Conservation (phyloP, 108 stramenopile genomes). For the Licmophora abbreviata region DNA sequence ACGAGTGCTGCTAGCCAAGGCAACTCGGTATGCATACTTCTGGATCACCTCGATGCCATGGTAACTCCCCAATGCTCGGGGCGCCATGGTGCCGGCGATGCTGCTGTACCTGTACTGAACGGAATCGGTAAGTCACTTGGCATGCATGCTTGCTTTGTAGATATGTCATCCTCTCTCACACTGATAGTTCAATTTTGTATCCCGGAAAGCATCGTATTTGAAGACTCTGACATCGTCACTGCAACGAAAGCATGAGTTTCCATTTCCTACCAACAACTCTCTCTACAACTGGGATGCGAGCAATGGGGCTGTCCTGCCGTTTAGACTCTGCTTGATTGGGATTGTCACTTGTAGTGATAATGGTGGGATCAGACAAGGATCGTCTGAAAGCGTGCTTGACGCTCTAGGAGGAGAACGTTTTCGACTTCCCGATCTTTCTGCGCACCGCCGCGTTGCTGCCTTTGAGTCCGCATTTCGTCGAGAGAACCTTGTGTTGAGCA, state of each 20-base stretch:
- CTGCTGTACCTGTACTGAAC: conserved; percentile 55
- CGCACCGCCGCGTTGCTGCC: conserved; percentile 33
- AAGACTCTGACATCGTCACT: conserved; percentile 37
- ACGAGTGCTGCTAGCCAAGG: conserved; percentile 35
- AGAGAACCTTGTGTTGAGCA: conserved; percentile 23
- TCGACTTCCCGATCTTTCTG: conserved; percentile 39
- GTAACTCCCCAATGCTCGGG: conserved; percentile 28
- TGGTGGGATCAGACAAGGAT: conserved; percentile 19
- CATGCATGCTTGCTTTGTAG: not conserved
- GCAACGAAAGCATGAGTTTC: conserved; percentile 34
- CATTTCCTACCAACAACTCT: conserved; percentile 58
- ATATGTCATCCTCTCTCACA: not conserved
- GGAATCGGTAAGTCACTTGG: conserved; percentile 32
- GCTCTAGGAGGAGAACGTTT: conserved; percentile 41
- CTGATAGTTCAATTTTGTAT: not conserved
- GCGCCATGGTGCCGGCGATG: conserved; percentile 30
- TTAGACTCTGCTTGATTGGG: conserved; percentile 60
- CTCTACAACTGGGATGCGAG: conserved; percentile 40
- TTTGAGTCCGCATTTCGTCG: conserved; percentile 37
- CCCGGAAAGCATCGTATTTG: conserved; percentile 44
- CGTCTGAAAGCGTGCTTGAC: conserved; percentile 26
- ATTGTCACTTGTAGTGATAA: conserved; percentile 62
- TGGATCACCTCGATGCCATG: conserved; percentile 67
- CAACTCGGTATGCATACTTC: conserved; percentile 47
- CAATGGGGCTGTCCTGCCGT: conserved; percentile 33